Base-by-base conservation (phyloP, 2,329 filamentous ascomycete genomes). In the Dryadomyces quercus-mongolicae region DNA sequence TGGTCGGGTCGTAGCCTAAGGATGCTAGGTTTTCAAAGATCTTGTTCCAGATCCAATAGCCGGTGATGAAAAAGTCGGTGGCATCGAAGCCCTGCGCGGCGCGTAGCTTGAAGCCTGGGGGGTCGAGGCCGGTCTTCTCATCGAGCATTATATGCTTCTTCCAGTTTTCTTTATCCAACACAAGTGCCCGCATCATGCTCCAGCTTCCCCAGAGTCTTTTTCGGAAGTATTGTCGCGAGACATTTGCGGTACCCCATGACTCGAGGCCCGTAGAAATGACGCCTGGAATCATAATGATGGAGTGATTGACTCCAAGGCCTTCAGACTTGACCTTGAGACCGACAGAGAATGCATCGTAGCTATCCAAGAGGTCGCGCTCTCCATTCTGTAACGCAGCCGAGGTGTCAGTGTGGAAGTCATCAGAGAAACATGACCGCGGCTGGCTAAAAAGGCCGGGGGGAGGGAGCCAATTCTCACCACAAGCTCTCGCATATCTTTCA, bases 1-100 rank as follows among this genome's bases (percentile, higher is more conserved):
- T 86, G 36, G 80, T 84, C 22, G 93, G 92, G 65, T 98, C 93
- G 67, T 98, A 98, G 15, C 93, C 93, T 56, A 98, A 86, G 0
- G 90, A 93, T 0, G 93, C 93, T 52, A 98, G 74, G 64, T 98
- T 98, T 70, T 98, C 93, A 51, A 98, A 76, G 57, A 98, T 96
- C 71, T 97, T 97, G 71, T 88, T 96, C 91, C 91, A 96, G 57
- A 98, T 97, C 93, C 93, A 98, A 70, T 98, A 98, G 10, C 82
- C 83, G 0, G 83, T 86, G 58, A 86, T 85, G 69, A 94, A 93
- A 72, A 98, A 98, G 70, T 98, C 93, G 12, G 93, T 91, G 2
- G 93, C 93, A 68, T 98, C 93, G 62, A 98, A 98, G 2, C 93
- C 93, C 67, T 97, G 93, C 0, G 93, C 91, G 9, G 93, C 89